Base-by-base conservation (phyloP, 352 stramenopile species). In the Pythium insidiosum region DNA sequence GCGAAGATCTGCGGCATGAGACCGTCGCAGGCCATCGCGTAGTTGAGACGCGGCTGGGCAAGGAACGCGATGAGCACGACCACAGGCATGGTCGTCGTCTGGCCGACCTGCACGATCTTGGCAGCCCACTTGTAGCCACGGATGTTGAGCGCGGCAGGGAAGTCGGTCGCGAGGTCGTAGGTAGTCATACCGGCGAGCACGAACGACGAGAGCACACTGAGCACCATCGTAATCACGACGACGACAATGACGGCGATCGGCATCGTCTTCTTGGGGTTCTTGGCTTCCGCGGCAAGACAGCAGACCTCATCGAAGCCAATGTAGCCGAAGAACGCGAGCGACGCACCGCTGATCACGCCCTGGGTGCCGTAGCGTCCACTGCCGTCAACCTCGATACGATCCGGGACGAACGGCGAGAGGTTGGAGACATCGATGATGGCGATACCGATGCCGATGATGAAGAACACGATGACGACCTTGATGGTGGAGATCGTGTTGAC, bases 271-370 rank as follows among this genome's bases (percentile, higher is more conserved):
- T 74, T 66, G 23, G 78, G 75, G 56, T 93, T 75, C 56, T 83
- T 82, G 20, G 72, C 67, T 56, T 93, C 80, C 18, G 74, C 79
- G 6, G 85, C 80, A 13, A 97, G 54, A 61, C 87, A 96, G 56
- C 84, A 96, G 16, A 98, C 79, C 56, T 97, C 90, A 62, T 98
- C 94, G 58, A 97, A 98, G n/a, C 94, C 94, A 25, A 97, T 66
- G 61, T 94, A 97, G 11, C 90, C 90, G 66, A 97, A 97, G 67
- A 97, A 97, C 12, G 83, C 88, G 15, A 79, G 79, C 15, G 87
- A 90, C 1, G 82, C 66, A 19, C 83, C 86, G 12, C 58, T 67
- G 47, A 96, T 69, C 33, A 97, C 64, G 22, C 81, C 80, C 29
- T 68, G 55, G 0, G 44, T 26, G 9, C 81, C 80, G 26, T 68